Evolutionary conservation across 2,329 filamentous ascomycete species (phyloP), one percentile per base, ranked within the genome.

Genomic region (Fusarium sulawesiense): DNA sequence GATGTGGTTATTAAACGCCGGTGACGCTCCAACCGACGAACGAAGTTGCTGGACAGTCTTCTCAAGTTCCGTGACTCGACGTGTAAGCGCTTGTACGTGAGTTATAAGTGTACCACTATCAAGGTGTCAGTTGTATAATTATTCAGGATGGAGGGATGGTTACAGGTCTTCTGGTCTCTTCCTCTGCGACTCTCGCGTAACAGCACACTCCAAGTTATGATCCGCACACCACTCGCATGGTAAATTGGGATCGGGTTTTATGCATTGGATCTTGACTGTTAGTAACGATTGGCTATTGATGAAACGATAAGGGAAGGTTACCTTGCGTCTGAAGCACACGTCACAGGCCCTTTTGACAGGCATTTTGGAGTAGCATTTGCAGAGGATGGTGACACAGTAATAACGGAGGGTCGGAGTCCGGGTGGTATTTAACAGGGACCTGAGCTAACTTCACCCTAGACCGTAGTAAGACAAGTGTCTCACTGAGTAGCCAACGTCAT

Each of bases 251-350:
- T 55, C 20, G 1, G 48, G 11, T 3, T 42, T 59, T 25, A 37
- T 55, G 9, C 48, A 59, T 45, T 59, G 56, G 6, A 59, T 59
- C 56, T 58, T 9, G 23, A 8, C 6, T 20, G 4, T 16, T 29
- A 16, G 37, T 7, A 51, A 23, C 12, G 20, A 6, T 30, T 13
- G 8, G n/a, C 9, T 18, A 2, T 0, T 34, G 30, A 34, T 14
- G 12, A 10, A 8, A 13, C 4, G 32, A 13, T 16, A n/a, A 23
- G 10, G 9, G 30, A 2, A 20, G 9, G 11, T 20, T 20, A 59
- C 56, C 48, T 59, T 59, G 12, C 56, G 14, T 6, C 54, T 45
- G 13, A 45, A 59, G n/a, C 56, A 59, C 8, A 59, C 48, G n/a
- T 55, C 56, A 21, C 56, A 59, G 5, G 56, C 56, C 54, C 56